Conservation (phyloP, 78 protist species). For the Creolimax fragrantissima region DNA sequence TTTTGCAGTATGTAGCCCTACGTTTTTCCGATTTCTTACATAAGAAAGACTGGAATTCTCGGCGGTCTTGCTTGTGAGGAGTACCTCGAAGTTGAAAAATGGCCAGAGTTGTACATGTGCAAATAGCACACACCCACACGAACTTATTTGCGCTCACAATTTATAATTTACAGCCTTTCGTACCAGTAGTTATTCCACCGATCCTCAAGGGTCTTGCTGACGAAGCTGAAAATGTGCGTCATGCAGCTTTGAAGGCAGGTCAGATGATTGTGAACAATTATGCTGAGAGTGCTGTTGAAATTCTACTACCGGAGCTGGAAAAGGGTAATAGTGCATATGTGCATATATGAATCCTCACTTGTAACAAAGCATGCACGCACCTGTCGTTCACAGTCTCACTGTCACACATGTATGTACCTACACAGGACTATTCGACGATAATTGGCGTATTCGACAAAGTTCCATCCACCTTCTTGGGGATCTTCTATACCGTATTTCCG, state of each 20-base stretch:
- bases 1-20: background rate
- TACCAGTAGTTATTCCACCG: background rate
- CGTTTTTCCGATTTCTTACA: too few species aligned
- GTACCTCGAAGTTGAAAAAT: too few species aligned
- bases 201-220: constrained; percentile 67
- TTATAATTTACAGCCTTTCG: background rate
- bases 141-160: too few species aligned
- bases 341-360: background rate
- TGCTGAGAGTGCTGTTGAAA: constrained; percentile 47
- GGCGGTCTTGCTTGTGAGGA: too few species aligned
- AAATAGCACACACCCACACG: too few species aligned
- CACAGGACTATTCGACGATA: constrained; percentile 63
- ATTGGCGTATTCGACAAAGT: constrained; percentile 73
- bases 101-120: too few species aligned
- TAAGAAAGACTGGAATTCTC: too few species aligned
- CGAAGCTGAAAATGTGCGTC: constrained; percentile 73
- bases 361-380: background rate
- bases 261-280: constrained; percentile 54
- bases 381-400: background rate
- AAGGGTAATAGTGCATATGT: background rate
- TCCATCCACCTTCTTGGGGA: constrained; percentile 70
- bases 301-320: constrained; percentile 66
- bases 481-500: constrained; percentile 49
- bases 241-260: constrained; percentile 69
- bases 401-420: background rate